Conservation (phyloP, 805 yeast species). For the Candida dajiaensis region DNA sequence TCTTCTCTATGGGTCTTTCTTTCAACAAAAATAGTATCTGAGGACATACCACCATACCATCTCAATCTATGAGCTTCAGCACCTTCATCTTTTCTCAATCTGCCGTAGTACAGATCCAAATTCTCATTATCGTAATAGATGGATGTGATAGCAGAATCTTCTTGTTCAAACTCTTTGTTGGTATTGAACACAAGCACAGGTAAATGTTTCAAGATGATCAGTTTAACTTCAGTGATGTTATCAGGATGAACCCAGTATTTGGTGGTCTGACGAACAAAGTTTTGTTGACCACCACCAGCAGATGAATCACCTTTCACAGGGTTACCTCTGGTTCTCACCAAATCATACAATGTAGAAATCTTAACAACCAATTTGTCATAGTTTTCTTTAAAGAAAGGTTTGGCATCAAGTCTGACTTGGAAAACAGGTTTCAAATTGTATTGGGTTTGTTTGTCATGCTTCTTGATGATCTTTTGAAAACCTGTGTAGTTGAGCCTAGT, state of each 20-base stretch:
- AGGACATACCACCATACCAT: slow-evolving; percentile 98
- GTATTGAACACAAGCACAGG: slow-evolving; percentile 97
- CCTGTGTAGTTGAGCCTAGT: slow-evolving; percentile 94
- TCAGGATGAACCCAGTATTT: slow-evolving; percentile 99
- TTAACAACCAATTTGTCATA: slow-evolving; percentile 86
- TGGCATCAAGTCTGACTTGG: slow-evolving; percentile 86
- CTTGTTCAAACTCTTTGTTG: slow-evolving; percentile 90
- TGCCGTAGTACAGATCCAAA: slow-evolving; percentile 88
- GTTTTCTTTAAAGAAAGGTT: slow-evolving; percentile 94
- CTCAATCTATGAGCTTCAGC: slow-evolving; percentile 97
- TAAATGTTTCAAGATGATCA: slow-evolving; percentile 85
- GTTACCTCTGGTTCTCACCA: slow-evolving; percentile 93
- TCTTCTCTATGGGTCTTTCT: slow-evolving; percentile 98
- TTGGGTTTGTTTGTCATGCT: slow-evolving; percentile 87
- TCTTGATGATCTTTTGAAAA: slow-evolving; percentile 92
- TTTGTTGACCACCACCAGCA: slow-evolving; percentile 98
- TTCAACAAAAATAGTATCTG: slow-evolving; percentile 91
- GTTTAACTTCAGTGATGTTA: slow-evolving; percentile 91
- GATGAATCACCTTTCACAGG: slow-evolving; percentile 93
- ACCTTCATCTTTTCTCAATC: slow-evolving; percentile 94
- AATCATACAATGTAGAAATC: slow-evolving; percentile 80
- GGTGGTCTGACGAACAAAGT: slow-evolving; percentile 97
- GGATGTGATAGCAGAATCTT: slow-evolving; percentile 95
- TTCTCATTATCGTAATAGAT: slow-evolving; percentile 89
- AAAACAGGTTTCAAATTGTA: slow-evolving; percentile 85